A percentile compares a stretch with the other conserved stretches of the same genome.
These are phyloP conservation scores for Phylloporus gajari DNA, from an alignment of 1,284 basidiomycete genomes.

Conservation along the genomic window DNA sequence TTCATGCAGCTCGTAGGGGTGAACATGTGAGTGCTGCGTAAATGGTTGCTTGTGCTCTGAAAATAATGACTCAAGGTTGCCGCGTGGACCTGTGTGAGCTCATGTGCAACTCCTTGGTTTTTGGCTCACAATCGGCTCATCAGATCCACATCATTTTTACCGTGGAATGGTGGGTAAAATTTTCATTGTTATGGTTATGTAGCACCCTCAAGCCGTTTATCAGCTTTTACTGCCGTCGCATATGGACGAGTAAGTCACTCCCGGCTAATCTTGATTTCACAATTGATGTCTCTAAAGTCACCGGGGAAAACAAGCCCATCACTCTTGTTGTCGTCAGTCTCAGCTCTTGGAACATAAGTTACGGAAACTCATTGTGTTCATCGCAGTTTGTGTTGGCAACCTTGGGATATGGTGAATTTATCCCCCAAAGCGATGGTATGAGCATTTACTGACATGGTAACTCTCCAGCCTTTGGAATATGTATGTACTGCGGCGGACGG, in stretches of 20 bases:
- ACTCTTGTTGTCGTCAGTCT: slow-evolving; percentile 17
- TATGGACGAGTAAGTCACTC: background rate
- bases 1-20: background rate
- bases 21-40: background rate
- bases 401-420: background rate
- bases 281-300: slow-evolving; percentile 19
- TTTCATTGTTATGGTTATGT: background rate
- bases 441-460: background rate
- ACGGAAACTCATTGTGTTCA: background rate
- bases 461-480: background rate
- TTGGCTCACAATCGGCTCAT: background rate
- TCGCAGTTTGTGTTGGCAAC: background rate
- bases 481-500: background rate
- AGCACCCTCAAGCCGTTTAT: background rate
- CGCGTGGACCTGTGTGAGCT: background rate
- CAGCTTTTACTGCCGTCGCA: slow-evolving; percentile 1
- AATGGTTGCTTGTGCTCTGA: background rate
- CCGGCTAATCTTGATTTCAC: background rate
- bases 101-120: background rate
- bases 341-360: background rate
- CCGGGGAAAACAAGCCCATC: slow-evolving; percentile 21
- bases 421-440: background rate
- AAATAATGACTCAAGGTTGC: background rate
- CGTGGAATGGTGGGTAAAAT: background rate
- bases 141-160: background rate